Evolutionary conservation across 495 filamentous ascomycete species (phyloP), one percentile per base, ranked within the genome.

Genomic region (Daldinia decipiens): DNA sequence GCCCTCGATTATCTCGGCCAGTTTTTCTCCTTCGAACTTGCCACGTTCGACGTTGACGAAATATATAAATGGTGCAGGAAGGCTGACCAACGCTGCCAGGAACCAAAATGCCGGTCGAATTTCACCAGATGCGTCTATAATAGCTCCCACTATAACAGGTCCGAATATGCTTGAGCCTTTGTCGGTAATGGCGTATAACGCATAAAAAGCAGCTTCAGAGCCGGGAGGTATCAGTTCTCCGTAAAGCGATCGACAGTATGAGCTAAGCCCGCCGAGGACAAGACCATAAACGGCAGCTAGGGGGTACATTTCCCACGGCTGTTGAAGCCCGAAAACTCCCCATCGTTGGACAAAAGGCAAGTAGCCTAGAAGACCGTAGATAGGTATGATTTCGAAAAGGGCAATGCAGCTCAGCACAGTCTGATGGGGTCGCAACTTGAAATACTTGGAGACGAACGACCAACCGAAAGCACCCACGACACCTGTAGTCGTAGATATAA

Each of bases 281-380:
- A 99, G 87, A 2, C 95, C 95, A 74, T 98, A 99, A 51, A 99
- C 86, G 5, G 90, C 91, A 0, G 93, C 93, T 2, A 99, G 81
- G 3, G 93, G 92, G 76, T 95, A 98, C 93, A 99, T 97, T 76
- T 99, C 95, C 93, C 94, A 97, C 11, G 91, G 91, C 71, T 93
- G 90, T 74, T 97, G 94, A 27, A 99, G 85, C 4, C 95, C 95
- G 36, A 95, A 81, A 12, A 91, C 86, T 0, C 94, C 95, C 75
- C 90, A 85, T 21, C 82, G 82, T 72, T 88, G 83, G 61, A 99
- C 86, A 5, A 93, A 88, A 2, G 94, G 93, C 21, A 98, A 84
- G 74, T 95, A 99, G 0, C 95, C 95, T 12, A 97, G 78, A 2
- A 99, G 85, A 0, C 93, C 95, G 74, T 99, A 99, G 2, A 98